Conservation (phyloP, 2,329 filamentous ascomycete species). For the Periglandula ipomoeae region DNA sequence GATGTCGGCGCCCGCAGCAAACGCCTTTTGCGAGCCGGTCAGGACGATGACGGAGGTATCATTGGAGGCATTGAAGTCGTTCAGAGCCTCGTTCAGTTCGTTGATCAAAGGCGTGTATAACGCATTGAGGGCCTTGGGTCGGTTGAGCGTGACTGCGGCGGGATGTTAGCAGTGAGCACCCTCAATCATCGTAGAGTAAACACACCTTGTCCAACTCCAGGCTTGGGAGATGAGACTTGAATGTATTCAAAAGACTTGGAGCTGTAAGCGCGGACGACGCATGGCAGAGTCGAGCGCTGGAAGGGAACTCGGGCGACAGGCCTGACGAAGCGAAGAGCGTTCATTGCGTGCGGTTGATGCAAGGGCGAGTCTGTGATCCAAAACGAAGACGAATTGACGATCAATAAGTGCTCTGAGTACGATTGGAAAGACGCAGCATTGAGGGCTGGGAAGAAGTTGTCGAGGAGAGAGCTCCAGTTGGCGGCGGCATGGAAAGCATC, state of each 20-base stretch:
- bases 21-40: conserved; percentile 82
- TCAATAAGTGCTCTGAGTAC: too few relatives aligned
- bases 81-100: conserved; percentile 77
- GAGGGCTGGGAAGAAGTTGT: background rate
- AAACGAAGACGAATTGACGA: too few relatives aligned
- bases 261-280: conserved; percentile 43
- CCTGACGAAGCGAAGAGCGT: conserved; percentile 47
- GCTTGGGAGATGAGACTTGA: conserved; percentile 70
- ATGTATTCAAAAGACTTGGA: conserved; percentile 67
- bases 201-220: conserved; percentile 83
- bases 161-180: conserved; percentile 5
- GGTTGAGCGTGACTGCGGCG: conserved; percentile 72
- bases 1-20: conserved; percentile 94
- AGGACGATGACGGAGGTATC: conserved; percentile 70
- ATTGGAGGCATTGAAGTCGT: conserved; percentile 58
- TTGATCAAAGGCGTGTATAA: conserved; percentile 82
- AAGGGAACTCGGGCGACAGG: conserved; percentile 40
- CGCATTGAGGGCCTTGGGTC: conserved; percentile 92
- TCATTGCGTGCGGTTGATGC: too few relatives aligned
- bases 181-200: background rate
- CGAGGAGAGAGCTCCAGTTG: conserved; percentile 1
- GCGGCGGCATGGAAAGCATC: conserved; percentile 18
- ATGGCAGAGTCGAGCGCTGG: conserved; percentile 47
- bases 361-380: too few relatives aligned
- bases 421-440: background rate